Conservation (phyloP, 208 protist genomes). For the Leishmania martiniquensis region DNA sequence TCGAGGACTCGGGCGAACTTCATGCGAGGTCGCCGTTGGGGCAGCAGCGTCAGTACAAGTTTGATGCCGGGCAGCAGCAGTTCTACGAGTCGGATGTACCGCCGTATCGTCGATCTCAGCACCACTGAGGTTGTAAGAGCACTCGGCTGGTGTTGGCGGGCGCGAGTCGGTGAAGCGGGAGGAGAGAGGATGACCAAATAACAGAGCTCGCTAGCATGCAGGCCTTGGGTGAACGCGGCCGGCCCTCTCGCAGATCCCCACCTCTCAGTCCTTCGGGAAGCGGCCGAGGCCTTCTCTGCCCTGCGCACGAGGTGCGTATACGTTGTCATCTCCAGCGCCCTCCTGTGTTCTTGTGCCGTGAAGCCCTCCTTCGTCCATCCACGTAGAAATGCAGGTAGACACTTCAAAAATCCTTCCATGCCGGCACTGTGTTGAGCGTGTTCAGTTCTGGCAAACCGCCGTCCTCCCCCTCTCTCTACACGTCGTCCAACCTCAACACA, state of each 20-base stretch:
- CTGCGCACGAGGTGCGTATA: background rate
- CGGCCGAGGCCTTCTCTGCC: background rate
- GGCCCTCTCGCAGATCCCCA: background rate
- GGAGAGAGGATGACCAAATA: too few relatives aligned
- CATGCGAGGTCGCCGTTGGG: background rate
- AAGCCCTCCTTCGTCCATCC: too few relatives aligned
- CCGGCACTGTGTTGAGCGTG: background rate
- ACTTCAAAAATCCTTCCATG: background rate
- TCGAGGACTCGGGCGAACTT: background rate
- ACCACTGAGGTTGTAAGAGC: background rate
- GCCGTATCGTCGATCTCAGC: background rate
- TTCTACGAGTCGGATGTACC: constrained; percentile 5
- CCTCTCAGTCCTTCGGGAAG: background rate
- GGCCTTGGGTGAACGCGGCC: too few relatives aligned
- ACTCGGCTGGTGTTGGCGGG: background rate
- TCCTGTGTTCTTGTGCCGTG: background rate
- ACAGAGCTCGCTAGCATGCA: background rate
- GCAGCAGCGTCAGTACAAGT: constrained; percentile 16
- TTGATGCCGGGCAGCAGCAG: constrained; percentile 12
- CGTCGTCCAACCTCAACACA: too few relatives aligned
- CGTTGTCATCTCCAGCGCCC: background rate
- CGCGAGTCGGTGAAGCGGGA: background rate
- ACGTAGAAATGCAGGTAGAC: background rate
- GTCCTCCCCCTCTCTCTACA: background rate
- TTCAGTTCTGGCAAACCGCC: background rate